phyloP scores from a whole-genome alignment of 2,329 filamentous ascomycete genomes.

The Rhinocladiella mackenziei region DNA sequence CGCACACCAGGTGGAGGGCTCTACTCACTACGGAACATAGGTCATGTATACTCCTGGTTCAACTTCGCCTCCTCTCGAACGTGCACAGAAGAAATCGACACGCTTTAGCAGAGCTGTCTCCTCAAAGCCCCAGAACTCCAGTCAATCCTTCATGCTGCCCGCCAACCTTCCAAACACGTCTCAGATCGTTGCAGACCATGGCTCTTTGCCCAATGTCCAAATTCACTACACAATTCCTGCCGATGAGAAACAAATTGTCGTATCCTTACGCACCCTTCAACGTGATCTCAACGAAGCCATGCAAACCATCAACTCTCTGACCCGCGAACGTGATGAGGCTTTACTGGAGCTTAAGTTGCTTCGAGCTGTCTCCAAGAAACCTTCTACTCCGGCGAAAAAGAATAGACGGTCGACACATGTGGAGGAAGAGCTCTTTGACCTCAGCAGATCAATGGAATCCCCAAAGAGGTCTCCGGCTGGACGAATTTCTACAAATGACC shows the following conservation, averaged over 20 bases:
- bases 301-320: constrained; percentile 27
- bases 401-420: constrained; percentile 15
- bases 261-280: constrained; percentile 29
- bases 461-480: constrained; percentile 16
- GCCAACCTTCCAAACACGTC: constrained; percentile 30
- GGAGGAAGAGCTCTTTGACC: constrained; percentile 29
- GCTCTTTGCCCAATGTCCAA: constrained; percentile 26
- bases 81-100: constrained; percentile 23
- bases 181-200: constrained; percentile 27
- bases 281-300: constrained; percentile 29
- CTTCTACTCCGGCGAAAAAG: constrained; percentile 17
- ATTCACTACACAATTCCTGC: constrained; percentile 28
- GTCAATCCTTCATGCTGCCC: constrained; percentile 29
- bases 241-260: constrained; percentile 31
- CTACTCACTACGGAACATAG: constrained; percentile 5
- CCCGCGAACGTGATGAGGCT: constrained; percentile 28
- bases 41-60: constrained; percentile 31
- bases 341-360: constrained; percentile 27
- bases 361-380: constrained; percentile 20
- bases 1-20: background rate
- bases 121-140: constrained; percentile 21
- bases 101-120: constrained; percentile 27
- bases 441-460: constrained; percentile 27
- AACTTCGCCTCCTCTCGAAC: constrained; percentile 25
- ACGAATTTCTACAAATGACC: constrained; percentile 14